phyloP scores from a whole-genome alignment of 129 eudicot species.

The Daucus carota region DNA sequence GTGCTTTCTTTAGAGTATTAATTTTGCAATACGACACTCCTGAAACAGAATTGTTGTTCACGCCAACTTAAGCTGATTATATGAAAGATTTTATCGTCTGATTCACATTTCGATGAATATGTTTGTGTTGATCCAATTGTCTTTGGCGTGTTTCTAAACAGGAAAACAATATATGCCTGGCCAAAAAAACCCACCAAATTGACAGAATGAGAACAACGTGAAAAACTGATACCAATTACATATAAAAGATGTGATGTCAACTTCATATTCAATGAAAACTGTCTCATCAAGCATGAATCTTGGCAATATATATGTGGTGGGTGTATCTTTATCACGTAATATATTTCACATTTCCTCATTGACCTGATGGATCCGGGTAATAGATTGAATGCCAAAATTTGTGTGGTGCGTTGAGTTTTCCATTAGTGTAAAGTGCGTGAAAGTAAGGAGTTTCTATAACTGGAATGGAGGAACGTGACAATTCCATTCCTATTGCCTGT shows the following conservation, averaged over 20 bases:
- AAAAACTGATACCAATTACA: too few relatives aligned
- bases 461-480: not conserved
- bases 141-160: not conserved
- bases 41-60: too few relatives aligned
- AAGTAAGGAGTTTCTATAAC: not conserved
- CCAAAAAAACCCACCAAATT: not conserved
- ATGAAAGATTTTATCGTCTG: not conserved
- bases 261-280: conserved; percentile 2
- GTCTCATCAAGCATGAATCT: not conserved
- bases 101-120: too few relatives aligned
- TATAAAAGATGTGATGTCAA: not conserved
- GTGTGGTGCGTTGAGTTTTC: not conserved
- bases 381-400: not conserved
- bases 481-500: not conserved
- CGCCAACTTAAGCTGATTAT: not conserved
- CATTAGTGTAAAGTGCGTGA: not conserved
- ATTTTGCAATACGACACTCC: too few relatives aligned
- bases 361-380: not conserved
- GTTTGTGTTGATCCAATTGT: not conserved
- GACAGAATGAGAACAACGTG: too few relatives aligned
- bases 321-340: not conserved
- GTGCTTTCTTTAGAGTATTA: too few relatives aligned
- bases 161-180: not conserved
- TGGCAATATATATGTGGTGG: not conserved
- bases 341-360: not conserved